These are phyloP conservation scores for Lactifluus pinguis DNA, from an alignment of 768 basidiomycete species.

Conservation along the genomic window DNA sequence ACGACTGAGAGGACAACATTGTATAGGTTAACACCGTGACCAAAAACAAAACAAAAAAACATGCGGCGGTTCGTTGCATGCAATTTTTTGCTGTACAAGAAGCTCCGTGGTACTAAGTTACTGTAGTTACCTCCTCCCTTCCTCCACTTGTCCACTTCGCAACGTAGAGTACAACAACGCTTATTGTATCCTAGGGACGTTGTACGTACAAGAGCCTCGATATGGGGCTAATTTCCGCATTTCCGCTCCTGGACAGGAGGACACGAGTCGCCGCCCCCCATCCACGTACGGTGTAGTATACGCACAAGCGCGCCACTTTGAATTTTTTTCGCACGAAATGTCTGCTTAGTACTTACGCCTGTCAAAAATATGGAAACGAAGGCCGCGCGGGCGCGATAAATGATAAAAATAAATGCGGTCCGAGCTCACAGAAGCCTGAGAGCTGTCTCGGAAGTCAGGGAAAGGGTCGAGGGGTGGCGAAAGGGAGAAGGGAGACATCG, in stretches of 20 bases:
- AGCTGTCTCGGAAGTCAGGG: background rate
- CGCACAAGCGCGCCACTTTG: background rate
- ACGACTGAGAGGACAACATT: conserved; percentile 6
- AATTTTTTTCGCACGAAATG: background rate
- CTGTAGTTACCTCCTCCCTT: background rate
- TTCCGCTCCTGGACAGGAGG: background rate
- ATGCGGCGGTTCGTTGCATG: background rate
- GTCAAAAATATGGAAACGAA: background rate
- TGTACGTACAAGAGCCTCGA: conserved; percentile 9
- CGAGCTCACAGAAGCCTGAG: background rate
- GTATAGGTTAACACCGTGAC: background rate
- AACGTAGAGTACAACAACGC: background rate
- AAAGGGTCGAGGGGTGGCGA: background rate
- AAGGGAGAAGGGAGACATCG: background rate
- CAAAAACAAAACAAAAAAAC: background rate
- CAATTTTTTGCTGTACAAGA: background rate
- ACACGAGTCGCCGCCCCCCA: background rate
- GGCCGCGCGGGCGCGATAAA: background rate
- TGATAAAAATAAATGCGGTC: background rate
- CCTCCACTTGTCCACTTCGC: background rate
- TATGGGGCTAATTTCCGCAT: background rate
- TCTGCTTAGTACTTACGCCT: no score
- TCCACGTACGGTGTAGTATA: background rate
- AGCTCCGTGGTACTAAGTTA: background rate
- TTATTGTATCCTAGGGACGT: background rate